Evolutionary conservation across 129 eudicot genomes (phyloP), one percentile per base, ranked within the genome.

Genomic region (Chrysanthemum lavandulifolium): DNA sequence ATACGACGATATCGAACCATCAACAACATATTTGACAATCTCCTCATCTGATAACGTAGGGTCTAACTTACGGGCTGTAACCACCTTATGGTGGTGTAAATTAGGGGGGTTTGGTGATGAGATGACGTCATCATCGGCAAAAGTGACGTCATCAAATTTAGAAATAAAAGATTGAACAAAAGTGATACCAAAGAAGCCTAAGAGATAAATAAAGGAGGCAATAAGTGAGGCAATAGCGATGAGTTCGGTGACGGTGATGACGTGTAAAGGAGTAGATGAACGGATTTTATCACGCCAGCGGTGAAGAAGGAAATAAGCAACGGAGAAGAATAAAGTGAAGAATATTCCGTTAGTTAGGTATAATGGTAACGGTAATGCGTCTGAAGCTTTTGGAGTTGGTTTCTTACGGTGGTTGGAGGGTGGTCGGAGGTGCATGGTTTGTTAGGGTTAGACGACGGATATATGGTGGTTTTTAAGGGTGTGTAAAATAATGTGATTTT

Each of bases 211-310:
- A 71, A 85, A 83, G 7, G 95, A 88, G 4, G 95, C 88, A 18
- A 88, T 85, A 2, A 88, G 76, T 1, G 83, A 83, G 25, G 79
- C 56, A 23, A 88, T 83, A 60, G 88, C 85, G 76, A 79, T 65
- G 55, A 88, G 83, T 45, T 88, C 90, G 73, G 95, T 75, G 45
- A 88, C 60, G 49, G 84, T 83, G n/a, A 88, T 71, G 76, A 83
- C 84, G 83, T 88, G 90, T 23, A 88, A 90, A 19, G 95, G 95
- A 1, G 86, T 85, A 27, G 90, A 83, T 15, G 78, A 83, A 0
- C 88, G 83, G 78, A 88, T 85, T 83, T 88, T 88, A 55, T 88
- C 88, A 25, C 90, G 86, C 90, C 90, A 88, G 1, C 90, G 81
- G 88, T 80, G 88, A 64, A 88, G 95, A 69, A 85, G 95, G 76